These are phyloP conservation scores for Fusarium sp. DNA, from an alignment of 2,329 filamentous ascomycete genomes.

Conservation along the genomic window DNA sequence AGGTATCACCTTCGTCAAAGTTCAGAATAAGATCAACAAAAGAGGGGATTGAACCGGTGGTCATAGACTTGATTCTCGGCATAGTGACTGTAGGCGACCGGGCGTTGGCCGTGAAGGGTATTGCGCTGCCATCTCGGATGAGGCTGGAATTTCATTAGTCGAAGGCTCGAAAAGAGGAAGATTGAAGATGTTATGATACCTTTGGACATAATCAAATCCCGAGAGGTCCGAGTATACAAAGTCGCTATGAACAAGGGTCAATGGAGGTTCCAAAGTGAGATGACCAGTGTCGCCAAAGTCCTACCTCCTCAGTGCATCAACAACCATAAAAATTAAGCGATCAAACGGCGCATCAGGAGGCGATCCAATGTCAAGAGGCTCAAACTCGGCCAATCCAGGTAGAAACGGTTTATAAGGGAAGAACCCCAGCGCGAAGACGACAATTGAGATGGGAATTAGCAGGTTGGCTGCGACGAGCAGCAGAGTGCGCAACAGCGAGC, in stretches of 20 bases:
- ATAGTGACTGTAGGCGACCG: conserved; percentile 98
- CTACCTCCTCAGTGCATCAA: conserved; percentile 91
- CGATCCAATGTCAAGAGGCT: conserved; percentile 63
- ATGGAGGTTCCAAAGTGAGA: conserved; percentile 33
- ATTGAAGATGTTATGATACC: conserved; percentile 60
- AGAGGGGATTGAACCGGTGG: conserved; percentile 96
- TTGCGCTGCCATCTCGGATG: conserved; percentile 82
- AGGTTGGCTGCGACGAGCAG: conserved; percentile 76
- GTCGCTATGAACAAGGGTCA: conserved; percentile 67
- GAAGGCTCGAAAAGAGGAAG: not conserved
- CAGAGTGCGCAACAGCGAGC: conserved; percentile 49
- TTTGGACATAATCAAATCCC: conserved; percentile 88
- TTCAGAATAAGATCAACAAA: conserved; percentile 98
- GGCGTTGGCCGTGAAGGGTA: conserved; percentile 95
- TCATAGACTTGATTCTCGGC: conserved; percentile 97
- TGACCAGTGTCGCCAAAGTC: not conserved
- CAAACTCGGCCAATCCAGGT: conserved; percentile 80
- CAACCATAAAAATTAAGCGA: conserved; percentile 95
- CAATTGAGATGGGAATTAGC: conserved; percentile 77
- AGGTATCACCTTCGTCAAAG: conserved; percentile 92
- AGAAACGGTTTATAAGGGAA: conserved; percentile 98
- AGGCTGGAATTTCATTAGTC: conserved; percentile 65
- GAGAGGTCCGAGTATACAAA: conserved; percentile 88
- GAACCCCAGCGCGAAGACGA: conserved; percentile 88
- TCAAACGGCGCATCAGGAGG: conserved; percentile 80